Base-by-base conservation (phyloP, 2,329 filamentous ascomycete genomes). In the Raffaelea albimanens region DNA sequence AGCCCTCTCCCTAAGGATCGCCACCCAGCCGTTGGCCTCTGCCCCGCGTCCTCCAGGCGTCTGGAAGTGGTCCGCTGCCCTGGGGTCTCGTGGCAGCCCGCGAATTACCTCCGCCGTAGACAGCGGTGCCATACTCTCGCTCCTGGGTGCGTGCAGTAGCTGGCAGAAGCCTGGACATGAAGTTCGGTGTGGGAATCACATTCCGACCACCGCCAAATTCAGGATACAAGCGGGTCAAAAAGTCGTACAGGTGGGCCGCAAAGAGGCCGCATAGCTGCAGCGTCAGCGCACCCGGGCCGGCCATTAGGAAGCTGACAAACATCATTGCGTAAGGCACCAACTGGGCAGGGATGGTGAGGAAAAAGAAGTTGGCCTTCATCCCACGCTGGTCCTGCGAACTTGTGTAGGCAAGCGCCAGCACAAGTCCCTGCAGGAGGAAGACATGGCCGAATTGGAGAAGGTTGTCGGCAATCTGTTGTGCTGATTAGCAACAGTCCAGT, bases 221-320 rank as follows among this genome's bases (percentile, higher is more conserved):
- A 5, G 93, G 93, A 73, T 89, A 97, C 39, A 96, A 75, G 43
- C 87, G 78, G 2, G 86, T 88, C 44, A 96, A 65, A 60, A 97
- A 98, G 62, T 97, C 87, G 65, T 88, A 95, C 19, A 93, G 59
- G 63, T 98, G 93, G 4, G 90, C 90, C 13, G 90, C 87, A 40
- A 95, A 54, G 11, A 98, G 72, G n/a, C 93, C 93, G 31, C 79
- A 86, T 4, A 80, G 64, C 59, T 94, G 82, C 4, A 82, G 58
- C 48, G 85, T 60, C 11, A 85, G 75, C 18, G 66, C 55, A 33
- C 73, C 72, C 11, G 83, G 82, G 5, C 67, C 72, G 0, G 57
- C 60, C 60, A 85, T 78, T 46, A 97, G 68, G 20, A 95, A 72
- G 11, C 83, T 84, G 57, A 88, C 68, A 16, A 81, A 64, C 40